These are phyloP conservation scores for Ophiostoma australiae DNA, from an alignment of 2,329 filamentous ascomycete species.

Conservation along the genomic window DNA sequence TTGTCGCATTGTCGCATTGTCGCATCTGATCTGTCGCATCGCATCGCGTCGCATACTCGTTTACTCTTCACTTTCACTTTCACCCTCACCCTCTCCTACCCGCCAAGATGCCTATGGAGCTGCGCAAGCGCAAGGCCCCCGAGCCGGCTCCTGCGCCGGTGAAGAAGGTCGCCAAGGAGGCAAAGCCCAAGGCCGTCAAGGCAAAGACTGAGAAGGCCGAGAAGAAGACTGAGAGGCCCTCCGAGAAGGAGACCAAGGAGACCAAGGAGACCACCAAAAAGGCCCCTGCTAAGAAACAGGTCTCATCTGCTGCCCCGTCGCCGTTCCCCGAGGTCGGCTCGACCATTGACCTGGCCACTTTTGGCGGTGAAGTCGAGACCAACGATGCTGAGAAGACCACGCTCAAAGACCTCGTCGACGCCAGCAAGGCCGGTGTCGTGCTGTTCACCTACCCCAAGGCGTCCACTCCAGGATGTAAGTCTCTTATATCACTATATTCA, in stretches of 20 bases:
- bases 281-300: slow-evolving; percentile 30
- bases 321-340: slow-evolving; percentile 46
- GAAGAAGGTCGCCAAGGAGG: slow-evolving; percentile 38
- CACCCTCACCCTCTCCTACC: slow-evolving; percentile 22
- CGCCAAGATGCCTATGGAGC: slow-evolving; percentile 49
- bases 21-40: slow-evolving; percentile 15
- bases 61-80: not conserved
- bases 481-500: not conserved
- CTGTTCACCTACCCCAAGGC: slow-evolving; percentile 95
- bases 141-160: slow-evolving; percentile 44
- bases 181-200: slow-evolving; percentile 30
- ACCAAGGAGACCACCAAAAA: slow-evolving; percentile 22
- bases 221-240: slow-evolving; percentile 25
- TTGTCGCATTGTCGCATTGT: slow-evolving; percentile 13
- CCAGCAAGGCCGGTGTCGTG: slow-evolving; percentile 80
- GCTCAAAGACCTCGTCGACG: slow-evolving; percentile 72
- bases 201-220: slow-evolving; percentile 29
- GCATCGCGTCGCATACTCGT: not conserved
- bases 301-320: slow-evolving; percentile 33
- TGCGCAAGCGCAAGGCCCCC: slow-evolving; percentile 59
- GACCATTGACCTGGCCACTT: slow-evolving; percentile 52
- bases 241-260: slow-evolving; percentile 24
- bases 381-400: slow-evolving; percentile 78
- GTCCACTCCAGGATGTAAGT: slow-evolving; percentile 88
- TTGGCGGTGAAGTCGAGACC: slow-evolving; percentile 72